Evolutionary conservation across 2,329 filamentous ascomycete genomes (phyloP).

Genomic region (Neocatenulostroma microsporum): DNA sequence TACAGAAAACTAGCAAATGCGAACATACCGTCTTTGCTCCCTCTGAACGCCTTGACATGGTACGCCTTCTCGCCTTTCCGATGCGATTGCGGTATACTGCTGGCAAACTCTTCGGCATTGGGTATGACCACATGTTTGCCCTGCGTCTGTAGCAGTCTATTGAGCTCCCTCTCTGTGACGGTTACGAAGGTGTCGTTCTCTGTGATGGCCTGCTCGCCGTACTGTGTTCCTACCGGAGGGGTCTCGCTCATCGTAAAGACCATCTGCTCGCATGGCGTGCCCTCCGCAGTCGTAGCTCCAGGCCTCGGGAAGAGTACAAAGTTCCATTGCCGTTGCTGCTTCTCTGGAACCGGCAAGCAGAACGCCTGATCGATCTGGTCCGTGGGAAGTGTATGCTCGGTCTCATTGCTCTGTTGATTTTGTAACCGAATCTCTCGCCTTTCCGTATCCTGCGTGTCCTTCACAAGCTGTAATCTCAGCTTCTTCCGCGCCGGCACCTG

Average conservation of each 20-base stretch:
- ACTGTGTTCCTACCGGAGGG: conserved; percentile 28
- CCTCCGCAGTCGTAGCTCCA: conserved; percentile 34
- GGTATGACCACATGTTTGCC: conserved; percentile 47
- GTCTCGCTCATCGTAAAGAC: conserved; percentile 55
- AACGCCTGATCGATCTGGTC: conserved; percentile 51
- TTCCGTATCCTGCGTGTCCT: conserved; percentile 19
- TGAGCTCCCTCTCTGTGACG: conserved; percentile 39
- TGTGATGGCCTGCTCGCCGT: conserved; percentile 33
- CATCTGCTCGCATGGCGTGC: conserved; percentile 45
- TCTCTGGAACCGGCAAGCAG: conserved; percentile 57
- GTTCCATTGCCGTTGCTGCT: conserved; percentile 55
- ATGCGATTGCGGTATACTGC: conserved; percentile 52
- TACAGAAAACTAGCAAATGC: no score
- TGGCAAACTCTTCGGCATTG: conserved; percentile 50
- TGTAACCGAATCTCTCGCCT: conserved; percentile 21
- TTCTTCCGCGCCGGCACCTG: conserved; percentile 57
- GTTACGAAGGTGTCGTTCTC: conserved; percentile 41
- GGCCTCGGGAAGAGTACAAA: conserved; percentile 53
- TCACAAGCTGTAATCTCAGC: conserved; percentile 51
- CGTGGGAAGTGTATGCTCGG: conserved; percentile 41
- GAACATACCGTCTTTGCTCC: conserved; percentile 56
- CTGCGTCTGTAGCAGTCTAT: conserved; percentile 40
- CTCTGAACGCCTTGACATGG: conserved; percentile 56
- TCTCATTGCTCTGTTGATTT: conserved; percentile 19
- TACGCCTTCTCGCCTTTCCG: conserved; percentile 56